Percentiles rank a stretch among this genome's conserved stretches.
Evolutionary conservation across 192 early-diverging fungal genomes (phyloP).

Genomic region (Coemansia sp.): DNA sequence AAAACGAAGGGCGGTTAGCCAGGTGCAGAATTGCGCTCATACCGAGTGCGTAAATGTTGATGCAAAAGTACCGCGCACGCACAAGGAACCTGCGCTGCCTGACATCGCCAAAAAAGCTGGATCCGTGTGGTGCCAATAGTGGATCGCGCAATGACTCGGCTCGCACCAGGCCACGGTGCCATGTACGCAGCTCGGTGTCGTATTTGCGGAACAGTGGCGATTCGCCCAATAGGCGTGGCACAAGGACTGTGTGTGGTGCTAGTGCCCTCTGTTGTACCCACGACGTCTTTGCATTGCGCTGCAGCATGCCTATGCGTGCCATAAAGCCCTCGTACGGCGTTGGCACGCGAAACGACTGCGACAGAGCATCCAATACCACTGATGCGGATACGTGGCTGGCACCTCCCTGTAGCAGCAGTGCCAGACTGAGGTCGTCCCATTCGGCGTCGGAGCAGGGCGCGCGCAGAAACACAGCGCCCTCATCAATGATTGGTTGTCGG

Average conservation of each 20-base stretch:
- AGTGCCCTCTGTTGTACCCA: conserved; percentile 9
- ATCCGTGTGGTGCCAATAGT: background rate
- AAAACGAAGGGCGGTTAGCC: conserved; percentile 42
- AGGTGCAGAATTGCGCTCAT: conserved; percentile 22
- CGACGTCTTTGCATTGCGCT: conserved; percentile 17
- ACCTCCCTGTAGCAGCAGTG: conserved; percentile 2
- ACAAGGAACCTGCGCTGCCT: conserved; percentile 15
- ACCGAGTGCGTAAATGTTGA: conserved; percentile 16
- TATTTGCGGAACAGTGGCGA: conserved; percentile 14
- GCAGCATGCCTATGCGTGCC: conserved; percentile 14
- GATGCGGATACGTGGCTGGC: no score
- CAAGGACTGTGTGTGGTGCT: background rate
- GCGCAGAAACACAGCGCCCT: conserved; percentile 4
- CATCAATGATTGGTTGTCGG: conserved; percentile 12
- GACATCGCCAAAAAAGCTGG: conserved; percentile 22
- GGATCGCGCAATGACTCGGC: conserved; percentile 15
- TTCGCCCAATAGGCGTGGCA: conserved; percentile 6
- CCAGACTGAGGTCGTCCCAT: conserved; percentile 34
- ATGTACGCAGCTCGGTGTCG: conserved; percentile 13
- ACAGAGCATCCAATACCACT: conserved; percentile 7
- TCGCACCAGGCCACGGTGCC: conserved; percentile 2
- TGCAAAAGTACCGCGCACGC: conserved; percentile 35
- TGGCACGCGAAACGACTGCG: conserved; percentile 6
- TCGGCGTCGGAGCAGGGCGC: conserved; percentile 23
- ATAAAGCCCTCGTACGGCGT: conserved; percentile 15